Evolutionary conservation across 1,284 basidiomycete genomes (phyloP), one percentile per base, ranked within the genome.

Genomic region (Apiotrichum mycotoxinovorans): DNA sequence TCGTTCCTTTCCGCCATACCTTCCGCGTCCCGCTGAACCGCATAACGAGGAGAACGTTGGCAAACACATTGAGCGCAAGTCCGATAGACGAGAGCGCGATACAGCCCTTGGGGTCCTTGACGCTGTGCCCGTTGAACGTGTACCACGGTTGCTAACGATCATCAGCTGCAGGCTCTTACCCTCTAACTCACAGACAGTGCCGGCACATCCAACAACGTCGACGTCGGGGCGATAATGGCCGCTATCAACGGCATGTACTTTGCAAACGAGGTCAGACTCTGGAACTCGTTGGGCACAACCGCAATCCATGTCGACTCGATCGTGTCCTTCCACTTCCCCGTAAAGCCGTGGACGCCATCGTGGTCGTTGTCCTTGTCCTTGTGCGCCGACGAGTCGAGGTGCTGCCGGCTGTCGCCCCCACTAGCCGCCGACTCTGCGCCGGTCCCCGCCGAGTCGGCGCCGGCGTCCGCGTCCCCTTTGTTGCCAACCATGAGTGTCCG

Each of bases 171-270:
- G 15, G n/a, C 5, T 27, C 7, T 7, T n/a, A n/a, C 27, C 15
- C 18, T 23, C 2, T 38, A 10, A 66, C 72, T 62, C 51, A 77
- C 75, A 3, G 69, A 70, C 18, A 80, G 60, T 0, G 76, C 79
- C 0, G 79, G 79, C n/a, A 80, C 78, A 54, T 79, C 78, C 20
- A 80, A 59, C 22, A 80, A 60, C 8, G 78, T 79, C 1, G 74
- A 69, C 12, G 78, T 56, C 0, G 79, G 79, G 2, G 79, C 79
- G 3, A 78, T 51, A 17, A 79, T 69, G 10, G 79, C 76, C 0
- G 78, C 74, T 9, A 76, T 52, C 7, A 80, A 62, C 0, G 78
- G 79, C 37, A 67, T 61, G 48, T 69, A 72, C 43, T 65, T 65
- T 8, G 68, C 69, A 40, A 70, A 30, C 15, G 48, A 41, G 27